Percentiles rank a stretch among this genome's conserved stretches.
These are phyloP conservation scores for Eucommia ulmoides DNA, from an alignment of 257 asterid species.

Conservation along the genomic window DNA sequence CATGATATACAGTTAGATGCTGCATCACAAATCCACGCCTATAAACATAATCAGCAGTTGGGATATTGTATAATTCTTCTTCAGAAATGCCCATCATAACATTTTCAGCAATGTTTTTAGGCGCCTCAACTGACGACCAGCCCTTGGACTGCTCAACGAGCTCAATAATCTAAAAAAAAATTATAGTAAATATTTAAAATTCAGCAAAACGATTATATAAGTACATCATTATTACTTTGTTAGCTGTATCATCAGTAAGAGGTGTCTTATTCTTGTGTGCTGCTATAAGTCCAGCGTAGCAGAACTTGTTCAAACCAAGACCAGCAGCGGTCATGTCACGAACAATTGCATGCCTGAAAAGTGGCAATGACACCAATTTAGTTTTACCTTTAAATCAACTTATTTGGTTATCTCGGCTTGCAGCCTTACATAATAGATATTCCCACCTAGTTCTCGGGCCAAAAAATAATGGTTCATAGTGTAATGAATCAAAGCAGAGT, in stretches of 20 bases:
- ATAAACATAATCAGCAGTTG: conserved; percentile 68
- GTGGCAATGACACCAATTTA: background rate
- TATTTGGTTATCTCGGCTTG: no score
- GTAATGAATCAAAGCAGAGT: no score
- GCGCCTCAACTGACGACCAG: conserved; percentile 81
- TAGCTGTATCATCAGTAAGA: conserved; percentile 38
- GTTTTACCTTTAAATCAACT: no score
- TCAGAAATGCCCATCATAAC: conserved; percentile 74
- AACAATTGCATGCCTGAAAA: conserved; percentile 69
- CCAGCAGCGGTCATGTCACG: conserved; percentile 97
- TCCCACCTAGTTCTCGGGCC: no score
- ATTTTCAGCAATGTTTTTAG: conserved; percentile 59
- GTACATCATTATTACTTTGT: conserved; percentile 41
- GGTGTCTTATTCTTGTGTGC: conserved; percentile 69
- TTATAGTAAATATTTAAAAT: background rate
- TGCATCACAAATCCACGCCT: conserved; percentile 68
- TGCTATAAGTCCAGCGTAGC: conserved; percentile 83
- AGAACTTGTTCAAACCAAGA: conserved; percentile 83
- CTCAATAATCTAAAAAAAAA: conserved; percentile 57
- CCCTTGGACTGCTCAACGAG: conserved; percentile 98
- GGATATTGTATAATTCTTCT: conserved; percentile 82
- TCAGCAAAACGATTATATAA: conserved; percentile 3
- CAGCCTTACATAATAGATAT: no score
- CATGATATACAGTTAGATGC: conserved; percentile 73
- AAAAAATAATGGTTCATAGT: no score